Conservation (phyloP, 257 asterid genomes). For the Agastache rugosa region DNA sequence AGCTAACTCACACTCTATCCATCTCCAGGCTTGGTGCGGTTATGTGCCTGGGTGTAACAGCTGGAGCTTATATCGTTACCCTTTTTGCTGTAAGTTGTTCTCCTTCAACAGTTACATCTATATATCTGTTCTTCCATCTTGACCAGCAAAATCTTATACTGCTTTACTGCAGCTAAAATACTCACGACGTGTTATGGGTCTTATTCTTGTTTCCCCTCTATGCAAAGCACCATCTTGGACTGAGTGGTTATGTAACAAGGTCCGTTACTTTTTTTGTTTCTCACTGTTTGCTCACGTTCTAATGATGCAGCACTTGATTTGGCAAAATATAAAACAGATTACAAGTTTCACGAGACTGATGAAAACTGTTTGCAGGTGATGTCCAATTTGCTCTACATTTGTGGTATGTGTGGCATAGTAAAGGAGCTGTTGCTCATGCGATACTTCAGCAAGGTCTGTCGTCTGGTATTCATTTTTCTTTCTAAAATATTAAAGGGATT, state of each 20-base stretch:
- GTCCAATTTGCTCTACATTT: conserved; percentile 87
- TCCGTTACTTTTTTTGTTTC: conserved; percentile 36
- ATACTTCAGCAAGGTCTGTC: conserved; percentile 89
- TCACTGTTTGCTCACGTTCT: conserved; percentile 16
- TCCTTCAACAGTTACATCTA: conserved; percentile 24
- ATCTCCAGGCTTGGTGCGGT: conserved; percentile 81
- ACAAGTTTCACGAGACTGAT: conserved; percentile 17
- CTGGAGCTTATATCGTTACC: conserved; percentile 95
- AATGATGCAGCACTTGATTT: background rate
- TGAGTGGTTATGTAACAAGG: conserved; percentile 97
- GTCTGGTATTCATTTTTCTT: conserved; percentile 22
- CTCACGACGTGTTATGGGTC: conserved; percentile 75
- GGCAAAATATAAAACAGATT: background rate
- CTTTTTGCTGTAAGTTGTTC: conserved; percentile 80
- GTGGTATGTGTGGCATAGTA: conserved; percentile 88
- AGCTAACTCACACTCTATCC: conserved; percentile 34
- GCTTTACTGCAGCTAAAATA: conserved; percentile 68
- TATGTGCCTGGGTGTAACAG: conserved; percentile 94
- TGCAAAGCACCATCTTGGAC: conserved; percentile 98
- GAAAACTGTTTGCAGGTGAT: conserved; percentile 63
- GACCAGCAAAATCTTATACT: conserved; percentile 28
- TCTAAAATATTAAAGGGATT: too few species aligned
- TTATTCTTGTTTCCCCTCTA: conserved; percentile 93
- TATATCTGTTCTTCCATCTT: conserved; percentile 29
- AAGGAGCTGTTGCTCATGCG: conserved; percentile 90